A percentile compares a stretch with the other conserved stretches of the same genome.
phyloP scores from a whole-genome alignment of 495 filamentous ascomycete genomes.

The Aspergillus bridgeri region DNA sequence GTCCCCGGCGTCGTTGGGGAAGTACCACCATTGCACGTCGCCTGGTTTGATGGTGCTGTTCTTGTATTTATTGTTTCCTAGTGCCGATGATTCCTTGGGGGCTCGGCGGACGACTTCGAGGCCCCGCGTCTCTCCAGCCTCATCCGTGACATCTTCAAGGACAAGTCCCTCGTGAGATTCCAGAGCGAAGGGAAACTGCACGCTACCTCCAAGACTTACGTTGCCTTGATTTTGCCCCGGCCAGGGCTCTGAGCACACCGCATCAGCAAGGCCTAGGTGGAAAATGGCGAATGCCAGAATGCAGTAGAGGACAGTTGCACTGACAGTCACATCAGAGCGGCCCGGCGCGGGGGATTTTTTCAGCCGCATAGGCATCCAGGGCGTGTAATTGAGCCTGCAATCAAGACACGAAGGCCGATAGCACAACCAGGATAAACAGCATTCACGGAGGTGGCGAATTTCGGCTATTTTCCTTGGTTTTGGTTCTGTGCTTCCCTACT shows the following conservation, averaged over 20 bases:
- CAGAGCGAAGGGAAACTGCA: slow-evolving; percentile 27
- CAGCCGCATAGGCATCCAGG: slow-evolving; percentile 50
- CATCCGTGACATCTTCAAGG: slow-evolving; percentile 23
- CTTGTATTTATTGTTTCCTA: slow-evolving; percentile 63
- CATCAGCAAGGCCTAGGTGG: slow-evolving; percentile 53
- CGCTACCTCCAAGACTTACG: slow-evolving; percentile 22
- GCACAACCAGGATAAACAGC: not conserved
- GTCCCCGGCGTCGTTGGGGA: slow-evolving; percentile 38
- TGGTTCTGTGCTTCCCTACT: no score
- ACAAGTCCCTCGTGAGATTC: slow-evolving; percentile 36
- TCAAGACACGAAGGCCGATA: not conserved
- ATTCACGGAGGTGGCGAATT: not conserved
- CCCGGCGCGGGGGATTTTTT: slow-evolving; percentile 64
- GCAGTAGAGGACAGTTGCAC: slow-evolving; percentile 52
- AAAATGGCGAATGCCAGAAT: slow-evolving; percentile 54
- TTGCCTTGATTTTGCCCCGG: slow-evolving; percentile 45
- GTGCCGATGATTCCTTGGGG: slow-evolving; percentile 36
- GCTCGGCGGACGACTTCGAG: slow-evolving; percentile 64
- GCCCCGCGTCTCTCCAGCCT: slow-evolving; percentile 41
- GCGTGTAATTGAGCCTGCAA: not conserved
- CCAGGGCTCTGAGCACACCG: slow-evolving; percentile 46
- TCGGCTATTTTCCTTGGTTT: no score
- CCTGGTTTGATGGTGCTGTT: slow-evolving; percentile 55
- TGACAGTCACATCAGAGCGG: slow-evolving; percentile 61
- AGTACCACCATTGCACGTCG: slow-evolving; percentile 53